Base-by-base conservation (phyloP, 192 early-diverging fungal species). In the Haplosporangium gracile region DNA sequence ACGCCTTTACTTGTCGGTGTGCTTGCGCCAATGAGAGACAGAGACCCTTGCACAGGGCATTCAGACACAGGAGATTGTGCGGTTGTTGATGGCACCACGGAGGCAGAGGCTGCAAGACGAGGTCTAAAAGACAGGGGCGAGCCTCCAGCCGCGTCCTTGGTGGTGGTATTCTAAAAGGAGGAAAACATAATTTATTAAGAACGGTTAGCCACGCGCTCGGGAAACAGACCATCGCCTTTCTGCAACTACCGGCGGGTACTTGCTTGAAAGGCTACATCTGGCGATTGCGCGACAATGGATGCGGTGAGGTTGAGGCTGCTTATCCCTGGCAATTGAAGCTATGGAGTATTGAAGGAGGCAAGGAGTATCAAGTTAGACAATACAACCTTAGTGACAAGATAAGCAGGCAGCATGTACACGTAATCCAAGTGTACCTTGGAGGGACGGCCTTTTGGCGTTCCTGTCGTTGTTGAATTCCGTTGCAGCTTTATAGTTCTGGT, bases 271-370 rank as follows among this genome's bases (percentile, higher is more conserved):
- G 4, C 16, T 51, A 20, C 49, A 51, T 4, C 20, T 51, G 49
- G 49, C 16, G 49, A 51, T 51, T 51, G 49, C 16, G 72, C 72
- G 45, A 73, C 29, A 32, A 2, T 68, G 65, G 65, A 36, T 47
- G 45, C 42, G 72, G 51, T 43, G 57, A 29, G 47, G 63, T 65
- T 76, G 57, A 65, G 47, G 2, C 26, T 68, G 75, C 22, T 60
- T 18, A 65, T 76, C 39, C 75, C 75, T 68, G 75, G 60, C 60
- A 76, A 65, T 76, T 65, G 75, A 45, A 45, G 57, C 60, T 68
- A 76, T 76, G 15, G 60, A 76, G 75, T 76, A 68, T 68, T 76
- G 75, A 65, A 76, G 75, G 75, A 6, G 57, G 63, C 75, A 65
- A 68, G 68, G 75, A 68, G 39, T 24, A 76, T 76, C 39, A 76